Base-by-base conservation (phyloP, 768 basidiomycete species). In the Dacryopinax primogenitus region DNA sequence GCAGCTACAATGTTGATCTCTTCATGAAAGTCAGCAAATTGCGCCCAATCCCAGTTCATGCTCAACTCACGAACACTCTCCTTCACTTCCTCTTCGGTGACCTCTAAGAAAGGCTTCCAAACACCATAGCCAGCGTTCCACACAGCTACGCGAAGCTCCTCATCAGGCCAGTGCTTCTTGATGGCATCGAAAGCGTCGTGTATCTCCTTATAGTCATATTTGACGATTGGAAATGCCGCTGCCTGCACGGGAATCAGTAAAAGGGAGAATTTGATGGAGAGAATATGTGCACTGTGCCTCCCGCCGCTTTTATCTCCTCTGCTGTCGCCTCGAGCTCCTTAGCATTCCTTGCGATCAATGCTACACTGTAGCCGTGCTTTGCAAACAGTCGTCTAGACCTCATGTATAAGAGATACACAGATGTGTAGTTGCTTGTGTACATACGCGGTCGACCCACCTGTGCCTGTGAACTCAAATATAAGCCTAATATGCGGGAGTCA, bases 71-170 rank as follows among this genome's bases (percentile, higher is more conserved):
- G 33, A 28, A 33, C 11, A 23, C 34, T 67, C 51, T 58, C 51
- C 26, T 58, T 58, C 51, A 51, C 62, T 33, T 68, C 85, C 62
- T 82, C 77, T 1, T 82, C 80, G 0, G 82, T 84, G 26, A 86
- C 70, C 13, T 86, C 79, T 30, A 89, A 74, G 78, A 88, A 89
- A 1, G 80, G 79, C 73, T 86, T 87, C 80, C 82, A 87, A 13
- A 83, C 73, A 1, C 79, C 80, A 34, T 79, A 72, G 0, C 77
- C 85, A 1, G 77, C 81, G 70, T 89, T 89, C 75, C 82, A 89
- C 13, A 89, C 69, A 0, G 86, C 86, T 1, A 79, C 84, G 13
- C 82, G 82, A 39, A 88, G 78, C 32, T 76, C 76, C 66, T 79
- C 80, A 28, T 71, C 68, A 1, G 83, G 80, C 61, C 77, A 76